Percentiles rank a stretch among this genome's conserved stretches.
Evolutionary conservation across 2,329 filamentous ascomycete species (phyloP).

Genomic region (Colletotrichum theobromicola): DNA sequence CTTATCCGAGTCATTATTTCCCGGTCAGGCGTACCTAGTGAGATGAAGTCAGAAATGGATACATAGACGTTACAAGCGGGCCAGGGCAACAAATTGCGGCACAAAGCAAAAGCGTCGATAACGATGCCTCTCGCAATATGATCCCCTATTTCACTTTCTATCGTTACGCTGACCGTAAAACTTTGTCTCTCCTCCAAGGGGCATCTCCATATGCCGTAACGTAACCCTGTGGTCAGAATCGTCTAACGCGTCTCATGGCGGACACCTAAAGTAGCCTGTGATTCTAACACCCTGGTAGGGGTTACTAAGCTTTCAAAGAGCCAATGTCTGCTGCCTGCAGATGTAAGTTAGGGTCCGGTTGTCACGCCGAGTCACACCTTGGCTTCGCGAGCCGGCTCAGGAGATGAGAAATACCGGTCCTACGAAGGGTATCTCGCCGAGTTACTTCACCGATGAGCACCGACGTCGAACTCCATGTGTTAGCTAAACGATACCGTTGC

Average conservation of each 20-base stretch:
- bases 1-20: too few species aligned
- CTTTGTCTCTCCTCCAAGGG: too few species aligned
- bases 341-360: neutral
- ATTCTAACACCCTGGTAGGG: neutral
- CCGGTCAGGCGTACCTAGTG: too few species aligned
- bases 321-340: neutral
- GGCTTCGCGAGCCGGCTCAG: neutral
- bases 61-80: too few species aligned
- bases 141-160: too few species aligned
- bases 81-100: neutral
- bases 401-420: neutral
- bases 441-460: neutral
- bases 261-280: accelerated
- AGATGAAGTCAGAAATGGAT: too few species aligned
- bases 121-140: too few species aligned
- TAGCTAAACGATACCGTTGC: accelerated
- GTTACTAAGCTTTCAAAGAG: neutral
- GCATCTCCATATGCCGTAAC: too few species aligned
- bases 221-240: neutral
- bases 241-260: neutral
- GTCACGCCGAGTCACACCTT: neutral
- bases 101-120: too few species aligned
- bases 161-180: neutral
- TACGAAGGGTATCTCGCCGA: neutral
- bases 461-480: accelerated